phyloP scores from a whole-genome alignment of 768 basidiomycete species.

The Termitomyces sp. region DNA sequence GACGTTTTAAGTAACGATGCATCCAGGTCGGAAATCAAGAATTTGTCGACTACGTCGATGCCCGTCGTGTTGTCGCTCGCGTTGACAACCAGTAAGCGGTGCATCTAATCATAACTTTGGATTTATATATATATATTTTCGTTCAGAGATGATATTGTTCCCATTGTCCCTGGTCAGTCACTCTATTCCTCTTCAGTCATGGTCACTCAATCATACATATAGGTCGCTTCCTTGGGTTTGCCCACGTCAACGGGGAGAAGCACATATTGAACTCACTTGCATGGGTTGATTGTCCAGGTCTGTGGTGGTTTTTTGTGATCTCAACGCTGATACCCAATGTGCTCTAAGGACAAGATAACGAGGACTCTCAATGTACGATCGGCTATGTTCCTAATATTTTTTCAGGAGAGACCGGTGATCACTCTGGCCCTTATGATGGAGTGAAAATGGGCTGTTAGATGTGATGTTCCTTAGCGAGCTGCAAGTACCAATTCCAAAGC shows the following conservation, averaged over 20 bases:
- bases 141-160: conserved; percentile 25
- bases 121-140: neutral
- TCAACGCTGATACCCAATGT: neutral
- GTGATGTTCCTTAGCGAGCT: neutral
- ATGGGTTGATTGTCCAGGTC: conserved; percentile 19
- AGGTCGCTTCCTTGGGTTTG: conserved; percentile 32
- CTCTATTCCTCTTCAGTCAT: neutral
- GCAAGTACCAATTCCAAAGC: no score
- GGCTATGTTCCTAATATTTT: conserved; percentile 18
- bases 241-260: conserved; percentile 30
- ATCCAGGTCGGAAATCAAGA: conserved; percentile 46
- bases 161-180: conserved; percentile 24
- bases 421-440: conserved; percentile 17
- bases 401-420: conserved; percentile 12
- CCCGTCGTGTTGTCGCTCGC: conserved; percentile 35
- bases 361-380: conserved; percentile 15
- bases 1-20: neutral
- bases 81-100: conserved; percentile 41
- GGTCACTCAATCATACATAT: no score
- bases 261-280: conserved; percentile 17
- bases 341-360: conserved; percentile 18
- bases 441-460: conserved; percentile 12
- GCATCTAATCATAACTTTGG: neutral
- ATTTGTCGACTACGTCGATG: conserved; percentile 52
- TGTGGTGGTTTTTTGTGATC: neutral